phyloP scores from a whole-genome alignment of 2,329 filamentous ascomycete genomes.

The Botrytis elliptica region DNA sequence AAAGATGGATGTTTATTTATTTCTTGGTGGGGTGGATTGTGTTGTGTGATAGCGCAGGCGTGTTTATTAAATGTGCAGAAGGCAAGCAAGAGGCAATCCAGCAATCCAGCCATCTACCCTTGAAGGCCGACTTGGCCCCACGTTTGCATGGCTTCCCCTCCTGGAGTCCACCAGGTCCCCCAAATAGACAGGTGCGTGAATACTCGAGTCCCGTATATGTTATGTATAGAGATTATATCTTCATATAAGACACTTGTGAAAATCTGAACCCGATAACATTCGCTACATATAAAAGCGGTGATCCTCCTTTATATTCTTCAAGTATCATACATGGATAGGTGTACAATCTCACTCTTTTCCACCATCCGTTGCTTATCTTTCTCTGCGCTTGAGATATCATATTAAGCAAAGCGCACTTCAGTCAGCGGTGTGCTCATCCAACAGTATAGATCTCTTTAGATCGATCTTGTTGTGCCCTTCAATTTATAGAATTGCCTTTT shows the following conservation, averaged over 20 bases:
- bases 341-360: neutral
- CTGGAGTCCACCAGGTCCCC: too few relatives aligned
- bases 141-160: neutral
- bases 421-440: neutral
- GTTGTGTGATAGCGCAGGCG: neutral
- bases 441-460: neutral
- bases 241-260: neutral
- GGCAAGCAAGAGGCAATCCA: neutral
- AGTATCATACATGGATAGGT: neutral
- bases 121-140: neutral
- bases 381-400: neutral
- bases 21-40: slow-evolving; percentile 1
- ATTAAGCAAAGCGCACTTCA: neutral
- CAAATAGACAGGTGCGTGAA: too few relatives aligned
- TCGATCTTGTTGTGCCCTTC: neutral
- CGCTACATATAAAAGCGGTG: neutral
- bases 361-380: neutral
- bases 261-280: neutral
- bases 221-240: slow-evolving; percentile 1
- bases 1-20: neutral
- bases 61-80: neutral
- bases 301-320: neutral
- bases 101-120: neutral
- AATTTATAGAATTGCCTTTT: neutral
- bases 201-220: too few relatives aligned